Evolutionary conservation across 2,329 filamentous ascomycete genomes (phyloP), one percentile per base, ranked within the genome.

Genomic region (Epichloe coenophiala): DNA sequence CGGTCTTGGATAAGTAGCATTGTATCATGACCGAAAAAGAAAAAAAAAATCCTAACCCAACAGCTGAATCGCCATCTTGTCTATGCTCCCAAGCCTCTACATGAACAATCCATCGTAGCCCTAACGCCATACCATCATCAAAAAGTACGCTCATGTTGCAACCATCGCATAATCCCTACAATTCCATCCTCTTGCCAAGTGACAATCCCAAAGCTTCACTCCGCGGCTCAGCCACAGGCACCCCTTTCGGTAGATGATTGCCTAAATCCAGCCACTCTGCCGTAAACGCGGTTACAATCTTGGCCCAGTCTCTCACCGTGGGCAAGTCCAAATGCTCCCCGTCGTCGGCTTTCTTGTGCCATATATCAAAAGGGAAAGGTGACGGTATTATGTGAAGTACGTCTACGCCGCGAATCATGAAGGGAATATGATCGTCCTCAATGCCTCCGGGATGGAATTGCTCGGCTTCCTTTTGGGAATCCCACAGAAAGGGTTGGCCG

Each of bases 401-500:
- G 31, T 94, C 84, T 0, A 97, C 91, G 1, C 93, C 93, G 37
- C 88, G 78, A 37, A 71, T 71, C 75, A 97, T 81, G 60, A 98
- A 98, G 1, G 93, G 93, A 5, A 96, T 66, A 64, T 98, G 93
- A 61, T 98, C 93, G 63, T 98, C 93, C 55, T 82, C 75, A 9
- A 95, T 79, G 53, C 67, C 80, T 44, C 64, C 73, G 49, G 61
- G 63, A 59, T 43, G 17, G 21, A 86, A 76, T 36, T 69, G 65
- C 46, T 71, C 61, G 1, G 65, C 55, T 23, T 62, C 63, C 64
- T 83, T 87, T 19, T 73, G 69, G 1, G 69, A 62, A 41, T 94
- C 84, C 6, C 75, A 69, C 4, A 96, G 70, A 62, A 95, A 95
- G 0, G 67, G 63, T 1, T 45, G 40, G 1, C 33, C 49, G 0